A percentile compares a stretch with the other conserved stretches of the same genome.
Evolutionary conservation across 352 stramenopile genomes (phyloP).

Genomic region (Globisporangium lucens): DNA sequence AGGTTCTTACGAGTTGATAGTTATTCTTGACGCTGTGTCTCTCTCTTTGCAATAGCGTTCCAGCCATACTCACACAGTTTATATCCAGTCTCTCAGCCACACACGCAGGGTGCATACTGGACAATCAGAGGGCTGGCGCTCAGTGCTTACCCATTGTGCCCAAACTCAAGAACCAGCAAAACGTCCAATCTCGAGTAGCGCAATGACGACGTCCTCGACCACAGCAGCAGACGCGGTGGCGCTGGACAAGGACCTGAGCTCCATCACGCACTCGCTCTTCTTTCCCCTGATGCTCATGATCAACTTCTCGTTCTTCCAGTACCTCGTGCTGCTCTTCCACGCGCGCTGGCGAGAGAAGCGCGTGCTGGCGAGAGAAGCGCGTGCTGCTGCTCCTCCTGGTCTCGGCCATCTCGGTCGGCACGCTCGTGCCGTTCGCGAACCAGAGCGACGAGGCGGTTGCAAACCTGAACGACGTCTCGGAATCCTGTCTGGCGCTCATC

Average conservation of each 20-base stretch:
- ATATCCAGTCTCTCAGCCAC: neutral
- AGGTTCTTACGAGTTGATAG: neutral
- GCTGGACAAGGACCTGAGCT: conserved; percentile 8
- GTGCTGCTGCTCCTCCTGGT: conserved; percentile 24
- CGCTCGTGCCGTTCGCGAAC: conserved; percentile 23
- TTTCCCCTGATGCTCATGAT: conserved; percentile 30
- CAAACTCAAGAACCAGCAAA: neutral
- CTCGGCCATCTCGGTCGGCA: conserved; percentile 23
- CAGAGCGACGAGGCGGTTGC: conserved; percentile 3
- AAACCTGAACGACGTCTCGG: conserved; percentile 32
- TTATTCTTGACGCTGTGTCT: neutral
- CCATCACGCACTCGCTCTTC: conserved; percentile 17
- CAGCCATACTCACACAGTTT: neutral
- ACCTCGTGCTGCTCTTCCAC: conserved; percentile 33
- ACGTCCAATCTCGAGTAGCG: no score
- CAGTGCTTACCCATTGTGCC: neutral
- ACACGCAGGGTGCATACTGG: neutral
- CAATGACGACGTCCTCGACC: neutral
- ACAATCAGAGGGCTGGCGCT: neutral
- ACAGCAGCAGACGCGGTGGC: neutral
- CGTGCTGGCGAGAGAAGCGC: conserved; percentile 24
- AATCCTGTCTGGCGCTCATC: conserved; percentile 28
- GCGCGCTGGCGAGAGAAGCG: conserved; percentile 22
- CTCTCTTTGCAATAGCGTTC: neutral
- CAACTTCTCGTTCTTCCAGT: conserved; percentile 35